Base-by-base conservation (phyloP, 2,329 filamentous ascomycete species). In the Fusarium beomiforme region DNA sequence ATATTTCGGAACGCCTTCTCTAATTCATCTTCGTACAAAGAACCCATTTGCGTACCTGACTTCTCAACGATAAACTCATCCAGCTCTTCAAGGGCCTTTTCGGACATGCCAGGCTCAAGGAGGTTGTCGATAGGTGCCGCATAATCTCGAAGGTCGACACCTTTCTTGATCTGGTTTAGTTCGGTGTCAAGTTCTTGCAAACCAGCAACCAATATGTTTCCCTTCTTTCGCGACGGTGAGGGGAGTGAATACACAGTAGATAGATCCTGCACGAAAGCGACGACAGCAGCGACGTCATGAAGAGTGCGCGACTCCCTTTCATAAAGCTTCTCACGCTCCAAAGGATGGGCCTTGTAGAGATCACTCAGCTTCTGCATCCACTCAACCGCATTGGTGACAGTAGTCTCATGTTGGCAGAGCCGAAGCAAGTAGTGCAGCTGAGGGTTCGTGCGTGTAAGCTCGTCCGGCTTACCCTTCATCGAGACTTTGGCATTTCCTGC, bases 371-470 rank as follows among this genome's bases (percentile, higher is more conserved):
- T 83, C 57, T 80, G 75, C 24, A 86, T 75, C 81, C 81, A 85
- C 2, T 81, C 70, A 5, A 78, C 67, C 2, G 84, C 80, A 16
- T 81, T 79, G 0, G 73, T 24, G 11, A 79, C 76, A 9, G 72
- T 81, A 1, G 78, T 82, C 2, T 82, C 78, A 0, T 75, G 55
- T 10, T 84, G 80, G 53, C 83, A 86, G 3, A 87, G 82, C 4
- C 80, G 81, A 9, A 87, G 73, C 23, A 86, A 71, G 64, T 83
- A 83, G 58, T 83, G 78, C 6, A 86, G 73, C 33, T 84, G 82
- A 3, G 82, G 79, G 26, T 85, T 69, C 1, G 76, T 71, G 13
- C 76, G 68, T 1, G 78, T 81, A 5, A 86, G 68, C 3, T 77
- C 71, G 2, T 83, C 81, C 1, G 82, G 81, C 3, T 83, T 82